phyloP scores from a whole-genome alignment of 1,139 yeast genomes.

The Pneumocystis carinii region DNA sequence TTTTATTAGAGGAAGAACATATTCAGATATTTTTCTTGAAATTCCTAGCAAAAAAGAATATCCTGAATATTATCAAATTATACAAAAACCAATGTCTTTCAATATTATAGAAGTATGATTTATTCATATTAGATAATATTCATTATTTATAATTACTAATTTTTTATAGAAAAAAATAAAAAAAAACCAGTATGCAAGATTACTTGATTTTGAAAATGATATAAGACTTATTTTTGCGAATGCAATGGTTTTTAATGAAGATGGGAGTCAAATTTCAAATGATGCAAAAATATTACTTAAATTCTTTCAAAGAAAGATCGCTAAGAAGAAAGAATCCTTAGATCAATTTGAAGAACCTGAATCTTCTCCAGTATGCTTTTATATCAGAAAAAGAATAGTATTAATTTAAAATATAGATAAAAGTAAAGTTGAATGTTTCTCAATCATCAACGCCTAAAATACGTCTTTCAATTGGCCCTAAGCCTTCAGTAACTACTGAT shows the following conservation, averaged over 20 bases:
- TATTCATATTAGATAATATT: background rate
- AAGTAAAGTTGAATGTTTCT: background rate
- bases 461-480: background rate
- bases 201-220: slow-evolving; percentile 55
- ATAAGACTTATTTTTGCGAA: slow-evolving; percentile 65
- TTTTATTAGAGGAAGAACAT: background rate
- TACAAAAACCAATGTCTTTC: slow-evolving; percentile 26
- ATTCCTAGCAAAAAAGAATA: slow-evolving; percentile 61
- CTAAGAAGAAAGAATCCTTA: background rate
- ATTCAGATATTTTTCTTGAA: slow-evolving; percentile 31
- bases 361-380: background rate
- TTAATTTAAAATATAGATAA: background rate
- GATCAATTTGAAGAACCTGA: background rate
- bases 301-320: background rate
- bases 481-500: background rate
- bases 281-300: slow-evolving; percentile 47
- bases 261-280: slow-evolving; percentile 65
- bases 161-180: slow-evolving; percentile 6
- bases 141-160: slow-evolving; percentile 16
- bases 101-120: slow-evolving; percentile 18
- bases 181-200: slow-evolving; percentile 9
- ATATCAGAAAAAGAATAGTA: background rate
- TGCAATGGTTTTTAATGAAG: slow-evolving; percentile 79
- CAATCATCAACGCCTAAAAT: background rate
- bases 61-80: slow-evolving; percentile 66